phyloP scores from a whole-genome alignment of 164 flowering plant species.

The Vitis cinerea region DNA sequence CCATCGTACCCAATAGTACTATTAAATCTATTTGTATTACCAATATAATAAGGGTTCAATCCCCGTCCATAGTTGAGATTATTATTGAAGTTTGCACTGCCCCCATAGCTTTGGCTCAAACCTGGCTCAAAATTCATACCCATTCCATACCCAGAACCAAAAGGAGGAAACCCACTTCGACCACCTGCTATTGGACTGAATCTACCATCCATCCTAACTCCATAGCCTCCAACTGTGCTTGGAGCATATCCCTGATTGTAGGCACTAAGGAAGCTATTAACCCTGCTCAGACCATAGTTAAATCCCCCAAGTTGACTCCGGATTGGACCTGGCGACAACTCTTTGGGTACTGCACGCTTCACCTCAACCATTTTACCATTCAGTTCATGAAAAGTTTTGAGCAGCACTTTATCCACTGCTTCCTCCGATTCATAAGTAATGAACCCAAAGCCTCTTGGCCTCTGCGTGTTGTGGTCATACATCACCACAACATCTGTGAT shows the following conservation, averaged over 20 bases:
- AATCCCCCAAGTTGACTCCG: conserved; percentile 48
- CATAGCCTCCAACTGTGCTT: conserved; percentile 35
- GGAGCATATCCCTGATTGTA: conserved; percentile 43
- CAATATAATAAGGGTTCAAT: conserved; percentile 41
- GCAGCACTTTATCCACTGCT: conserved; percentile 49
- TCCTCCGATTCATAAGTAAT: conserved; percentile 56
- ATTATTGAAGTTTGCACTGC: conserved; percentile 31
- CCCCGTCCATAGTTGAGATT: conserved; percentile 45
- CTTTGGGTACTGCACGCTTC: conserved; percentile 58
- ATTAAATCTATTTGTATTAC: conserved; percentile 43
- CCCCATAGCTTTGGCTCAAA: conserved; percentile 29
- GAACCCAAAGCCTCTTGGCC: conserved; percentile 58
- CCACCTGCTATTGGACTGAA: conserved; percentile 44
- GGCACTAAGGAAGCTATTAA: conserved; percentile 41
- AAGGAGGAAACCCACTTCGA: conserved; percentile 44
- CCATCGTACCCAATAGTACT: conserved; percentile 60
- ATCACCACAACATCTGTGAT: conserved; percentile 56
- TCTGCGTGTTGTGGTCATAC: conserved; percentile 57
- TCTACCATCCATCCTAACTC: conserved; percentile 48
- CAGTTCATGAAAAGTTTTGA: conserved; percentile 50
- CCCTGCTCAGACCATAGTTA: conserved; percentile 46
- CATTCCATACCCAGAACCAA: conserved; percentile 47
- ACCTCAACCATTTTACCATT: conserved; percentile 65
- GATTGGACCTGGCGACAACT: conserved; percentile 48
- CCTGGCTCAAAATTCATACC: conserved; percentile 46